Evolutionary conservation across 441 rosid genomes (phyloP), one percentile per base, ranked within the genome.

Genomic region (Corymbia citriodora): DNA sequence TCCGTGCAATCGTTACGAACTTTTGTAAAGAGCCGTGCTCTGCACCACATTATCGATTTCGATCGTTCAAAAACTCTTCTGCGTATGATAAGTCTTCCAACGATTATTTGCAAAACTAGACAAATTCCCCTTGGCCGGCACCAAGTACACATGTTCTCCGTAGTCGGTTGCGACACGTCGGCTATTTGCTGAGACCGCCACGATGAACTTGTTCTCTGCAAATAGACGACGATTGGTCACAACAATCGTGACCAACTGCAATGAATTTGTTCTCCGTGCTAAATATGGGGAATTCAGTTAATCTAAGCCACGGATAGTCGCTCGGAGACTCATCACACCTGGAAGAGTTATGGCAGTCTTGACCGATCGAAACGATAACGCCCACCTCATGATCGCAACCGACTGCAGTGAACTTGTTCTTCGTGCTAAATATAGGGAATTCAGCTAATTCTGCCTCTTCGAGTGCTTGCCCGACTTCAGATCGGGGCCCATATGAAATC

Each of bases 51-150:
- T 55, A 1, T 55, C 4, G 59, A 55, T 55, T 18, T 18, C 1
- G 10, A 55, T 55, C 2, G 6, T 21, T 55, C 4, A 25, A 55
- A 25, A 55, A 55, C 59, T 19, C n/a, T 61, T 61, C 68, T 12
- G 4, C 15, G n/a, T 6, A 61, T 9, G 68, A 61, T 25, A 15
- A 61, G 14, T 61, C 68, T 11, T 61, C 68, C 10, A 61, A 31
- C 11, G 12, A 57, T 57, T 57, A 8, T 57, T 31, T 1, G 8
- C 68, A 0, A 0, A 15, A 61, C 31, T 3, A 27, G 8, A 3
- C 1, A 2, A 61, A 61, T 61, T 27, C 31, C n/a, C 68, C 68
- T 11, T 61, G 27, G 5, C 68, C 7, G 0, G 15, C 31, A 27
- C n/a, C 15, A 61, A 61, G 68, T 25, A 27, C 45, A 40, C 31